phyloP scores from a whole-genome alignment of 106 monocot genomes.

The Gastrodia elata region DNA sequence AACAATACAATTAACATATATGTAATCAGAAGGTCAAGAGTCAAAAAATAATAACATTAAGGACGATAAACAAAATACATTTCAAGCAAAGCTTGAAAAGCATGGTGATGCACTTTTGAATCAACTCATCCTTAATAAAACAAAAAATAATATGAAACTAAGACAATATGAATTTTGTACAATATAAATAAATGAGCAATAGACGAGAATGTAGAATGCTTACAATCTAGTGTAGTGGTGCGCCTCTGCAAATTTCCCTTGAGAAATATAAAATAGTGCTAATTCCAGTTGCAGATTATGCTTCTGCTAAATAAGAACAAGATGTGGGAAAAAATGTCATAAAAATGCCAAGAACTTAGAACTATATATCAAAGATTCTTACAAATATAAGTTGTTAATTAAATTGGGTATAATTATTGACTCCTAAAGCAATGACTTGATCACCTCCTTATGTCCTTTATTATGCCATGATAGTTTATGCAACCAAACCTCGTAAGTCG shows the following conservation, averaged over 20 bases:
- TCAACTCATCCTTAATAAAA: background rate
- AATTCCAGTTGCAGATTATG: slow-evolving; percentile 25
- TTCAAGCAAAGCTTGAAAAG: background rate
- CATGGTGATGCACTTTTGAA: background rate
- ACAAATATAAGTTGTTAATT: background rate
- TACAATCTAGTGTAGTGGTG: slow-evolving; percentile 23
- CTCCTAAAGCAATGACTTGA: too few relatives aligned
- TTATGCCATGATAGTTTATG: slow-evolving; percentile 17
- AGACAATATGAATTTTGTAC: background rate
- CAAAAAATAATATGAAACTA: background rate
- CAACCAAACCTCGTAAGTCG: slow-evolving; percentile 42
- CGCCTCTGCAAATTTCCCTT: slow-evolving; percentile 27
- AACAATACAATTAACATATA: background rate
- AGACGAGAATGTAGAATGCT: background rate
- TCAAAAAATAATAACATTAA: background rate
- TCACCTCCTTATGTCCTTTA: slow-evolving; percentile 24
- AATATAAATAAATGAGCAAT: background rate
- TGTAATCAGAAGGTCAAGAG: background rate
- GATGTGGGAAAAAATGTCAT: background rate
- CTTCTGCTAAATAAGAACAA: slow-evolving; percentile 21
- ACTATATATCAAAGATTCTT: background rate
- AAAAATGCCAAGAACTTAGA: background rate
- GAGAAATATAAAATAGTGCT: slow-evolving; percentile 37
- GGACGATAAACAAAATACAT: background rate
- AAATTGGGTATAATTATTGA: background rate